A percentile compares a stretch with the other conserved stretches of the same genome.
Conservation (phyloP, 2,329 filamentous ascomycete genomes). For the Aureobasidium sp. region DNA sequence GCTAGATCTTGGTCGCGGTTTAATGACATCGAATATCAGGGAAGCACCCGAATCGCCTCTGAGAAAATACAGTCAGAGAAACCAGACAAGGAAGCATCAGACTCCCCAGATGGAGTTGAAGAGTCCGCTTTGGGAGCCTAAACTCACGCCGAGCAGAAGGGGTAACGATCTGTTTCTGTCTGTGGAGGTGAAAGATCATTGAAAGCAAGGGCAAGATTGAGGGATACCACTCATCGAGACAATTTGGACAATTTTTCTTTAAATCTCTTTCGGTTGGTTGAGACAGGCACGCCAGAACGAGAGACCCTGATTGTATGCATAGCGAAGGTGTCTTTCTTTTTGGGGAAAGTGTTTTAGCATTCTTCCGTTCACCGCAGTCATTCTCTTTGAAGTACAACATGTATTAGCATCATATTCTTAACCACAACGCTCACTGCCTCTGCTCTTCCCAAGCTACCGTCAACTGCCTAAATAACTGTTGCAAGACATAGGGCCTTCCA, state of each 20-base stretch:
- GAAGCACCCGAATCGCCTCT: slow-evolving; percentile 19
- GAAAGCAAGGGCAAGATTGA: not conserved
- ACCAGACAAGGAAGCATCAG: not conserved
- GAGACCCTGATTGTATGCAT: slow-evolving; percentile 11
- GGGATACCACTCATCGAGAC: slow-evolving; percentile 17
- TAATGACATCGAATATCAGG: slow-evolving; percentile 15
- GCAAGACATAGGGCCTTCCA: too few species aligned
- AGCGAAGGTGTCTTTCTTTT: not conserved
- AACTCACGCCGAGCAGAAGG: slow-evolving; percentile 56
- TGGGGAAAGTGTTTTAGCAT: not conserved
- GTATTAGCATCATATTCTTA: not conserved
- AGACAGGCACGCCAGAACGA: not conserved
- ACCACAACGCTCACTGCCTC: not conserved
- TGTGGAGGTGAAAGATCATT: slow-evolving; percentile 24
- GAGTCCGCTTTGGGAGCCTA: slow-evolving; percentile 52
- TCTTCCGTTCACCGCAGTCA: not conserved
- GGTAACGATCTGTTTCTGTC: slow-evolving; percentile 54
- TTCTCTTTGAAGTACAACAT: not conserved
- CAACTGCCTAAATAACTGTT: not conserved
- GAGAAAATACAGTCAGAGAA: slow-evolving; percentile 22
- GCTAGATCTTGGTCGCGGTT: not conserved
- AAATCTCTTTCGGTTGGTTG: not conserved
- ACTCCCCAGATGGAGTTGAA: slow-evolving; percentile 16
- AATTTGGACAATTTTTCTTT: not conserved
- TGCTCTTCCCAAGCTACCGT: not conserved